Percentiles rank a stretch among this genome's conserved stretches.
Evolutionary conservation across 805 yeast genomes (phyloP).

Genomic region (Kuraishia piskuri): DNA sequence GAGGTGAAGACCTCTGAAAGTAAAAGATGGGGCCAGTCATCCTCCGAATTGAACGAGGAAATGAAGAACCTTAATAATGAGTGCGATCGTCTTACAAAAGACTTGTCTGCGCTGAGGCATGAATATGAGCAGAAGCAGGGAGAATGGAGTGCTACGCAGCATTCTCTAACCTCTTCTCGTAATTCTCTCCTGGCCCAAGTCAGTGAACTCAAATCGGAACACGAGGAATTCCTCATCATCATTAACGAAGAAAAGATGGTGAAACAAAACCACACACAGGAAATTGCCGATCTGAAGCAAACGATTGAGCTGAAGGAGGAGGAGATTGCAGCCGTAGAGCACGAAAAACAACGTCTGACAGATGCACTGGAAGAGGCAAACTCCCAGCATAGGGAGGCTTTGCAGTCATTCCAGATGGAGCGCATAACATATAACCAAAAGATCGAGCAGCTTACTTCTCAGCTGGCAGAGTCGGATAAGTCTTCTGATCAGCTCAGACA

Average conservation of each 20-base stretch:
- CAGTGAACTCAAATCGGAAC: conserved; percentile 29
- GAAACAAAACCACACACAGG: conserved; percentile 36
- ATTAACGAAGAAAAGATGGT: conserved; percentile 31
- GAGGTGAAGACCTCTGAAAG: conserved; percentile 24
- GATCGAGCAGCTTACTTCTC: conserved; percentile 12
- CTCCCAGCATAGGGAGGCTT: conserved; percentile 4
- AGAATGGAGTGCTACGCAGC: conserved; percentile 30
- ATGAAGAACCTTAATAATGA: conserved; percentile 24
- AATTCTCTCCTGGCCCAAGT: conserved; percentile 11
- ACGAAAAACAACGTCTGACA: conserved; percentile 15
- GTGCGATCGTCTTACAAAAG: conserved; percentile 39
- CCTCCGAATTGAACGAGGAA: conserved; percentile 14
- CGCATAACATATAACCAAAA: conserved; percentile 14
- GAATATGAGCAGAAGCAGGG: conserved; percentile 27
- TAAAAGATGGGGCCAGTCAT: conserved; percentile 16
- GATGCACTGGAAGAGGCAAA: conserved; percentile 17
- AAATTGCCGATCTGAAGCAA: conserved; percentile 25
- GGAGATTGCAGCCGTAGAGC: conserved; percentile 11
- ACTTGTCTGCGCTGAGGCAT: conserved; percentile 28
- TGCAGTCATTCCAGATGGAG: conserved; percentile 14
- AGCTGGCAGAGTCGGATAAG: conserved; percentile 5
- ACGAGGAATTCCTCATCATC: conserved; percentile 25
- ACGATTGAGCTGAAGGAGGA: conserved; percentile 16
- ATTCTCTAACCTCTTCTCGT: conserved; percentile 27
- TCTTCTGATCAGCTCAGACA: conserved; percentile 7